These are phyloP conservation scores for Psidium friedrichsthalianum DNA, from an alignment of 345 rosid genomes.

Conservation along the genomic window DNA sequence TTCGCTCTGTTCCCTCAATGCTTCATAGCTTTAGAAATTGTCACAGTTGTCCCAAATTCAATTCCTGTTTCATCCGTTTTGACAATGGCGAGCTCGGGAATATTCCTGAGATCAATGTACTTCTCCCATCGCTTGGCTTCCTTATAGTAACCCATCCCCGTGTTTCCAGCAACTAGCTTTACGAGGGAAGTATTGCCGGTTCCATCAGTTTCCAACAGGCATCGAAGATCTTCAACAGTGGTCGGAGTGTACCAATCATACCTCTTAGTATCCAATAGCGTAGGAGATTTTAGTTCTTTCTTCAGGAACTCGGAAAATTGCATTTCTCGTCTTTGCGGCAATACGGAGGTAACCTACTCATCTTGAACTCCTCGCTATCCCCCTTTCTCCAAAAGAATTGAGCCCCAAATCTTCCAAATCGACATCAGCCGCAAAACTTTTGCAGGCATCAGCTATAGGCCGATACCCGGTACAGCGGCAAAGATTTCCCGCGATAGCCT, in stretches of 20 bases:
- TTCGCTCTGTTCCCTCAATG: constrained; percentile 26
- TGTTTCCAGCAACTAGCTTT: constrained; percentile 70
- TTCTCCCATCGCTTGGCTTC: constrained; percentile 29
- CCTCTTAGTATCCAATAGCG: constrained; percentile 27
- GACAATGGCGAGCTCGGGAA: constrained; percentile 50
- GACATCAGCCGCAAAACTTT: constrained; percentile 73
- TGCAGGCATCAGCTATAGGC: constrained; percentile 80
- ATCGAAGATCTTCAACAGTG: constrained; percentile 39
- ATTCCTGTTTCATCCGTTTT: constrained; percentile 33
- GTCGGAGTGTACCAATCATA: constrained; percentile 41
- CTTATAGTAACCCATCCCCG: constrained; percentile 66
- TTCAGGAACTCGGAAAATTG: constrained; percentile 67
- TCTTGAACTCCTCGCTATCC: constrained; percentile 34
- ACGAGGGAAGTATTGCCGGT: not conserved
- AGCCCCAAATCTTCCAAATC: constrained; percentile 88
- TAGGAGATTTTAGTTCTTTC: constrained; percentile 10
- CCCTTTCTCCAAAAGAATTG: constrained; percentile 63
- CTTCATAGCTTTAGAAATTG: constrained; percentile 57
- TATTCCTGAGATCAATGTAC: constrained; percentile 52
- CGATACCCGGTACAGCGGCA: constrained; percentile 97
- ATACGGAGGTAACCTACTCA: constrained; percentile 39
- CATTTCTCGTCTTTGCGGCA: constrained; percentile 8
- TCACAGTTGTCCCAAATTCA: constrained; percentile 71
- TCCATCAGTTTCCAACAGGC: constrained; percentile 16
- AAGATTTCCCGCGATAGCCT: constrained; percentile 58